Percentiles rank a stretch among this genome's conserved stretches.
These are phyloP conservation scores for Cucurbita argyrosperma DNA, from an alignment of 306 rosid species.

Conservation along the genomic window DNA sequence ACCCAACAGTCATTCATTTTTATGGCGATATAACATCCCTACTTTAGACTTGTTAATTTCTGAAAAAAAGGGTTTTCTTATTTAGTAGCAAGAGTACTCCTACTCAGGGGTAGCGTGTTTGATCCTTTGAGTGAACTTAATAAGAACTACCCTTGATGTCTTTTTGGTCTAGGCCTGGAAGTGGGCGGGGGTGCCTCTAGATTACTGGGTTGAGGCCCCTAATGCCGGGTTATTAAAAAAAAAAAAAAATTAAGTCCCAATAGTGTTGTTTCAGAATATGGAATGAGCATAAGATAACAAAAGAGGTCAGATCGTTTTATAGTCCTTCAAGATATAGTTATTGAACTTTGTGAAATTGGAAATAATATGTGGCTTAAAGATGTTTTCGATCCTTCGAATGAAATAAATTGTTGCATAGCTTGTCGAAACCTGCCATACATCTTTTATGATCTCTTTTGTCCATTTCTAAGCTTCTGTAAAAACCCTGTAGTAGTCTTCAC, in stretches of 20 bases:
- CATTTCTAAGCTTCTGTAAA: too few species aligned
- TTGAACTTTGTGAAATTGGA: neutral
- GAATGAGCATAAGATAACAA: neutral
- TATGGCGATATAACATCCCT: neutral
- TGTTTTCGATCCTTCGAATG: neutral
- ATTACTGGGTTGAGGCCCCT: neutral
- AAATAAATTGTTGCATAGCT: too few species aligned
- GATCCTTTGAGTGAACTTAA: neutral
- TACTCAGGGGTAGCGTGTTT: neutral
- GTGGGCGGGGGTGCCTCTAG: neutral
- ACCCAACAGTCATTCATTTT: neutral
- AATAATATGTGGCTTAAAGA: neutral
- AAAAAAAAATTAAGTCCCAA: neutral
- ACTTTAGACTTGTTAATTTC: neutral
- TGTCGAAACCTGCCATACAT: too few species aligned
- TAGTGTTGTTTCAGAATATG: neutral
- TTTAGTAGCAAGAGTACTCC: neutral
- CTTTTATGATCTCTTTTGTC: too few species aligned
- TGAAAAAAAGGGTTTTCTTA: neutral
- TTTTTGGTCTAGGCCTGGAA: neutral
- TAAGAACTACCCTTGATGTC: neutral
- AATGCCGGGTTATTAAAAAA: neutral
- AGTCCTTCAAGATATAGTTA: neutral
- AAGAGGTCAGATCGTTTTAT: neutral
- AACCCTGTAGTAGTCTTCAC: too few species aligned